A percentile compares a stretch with the other conserved stretches of the same genome.
These are phyloP conservation scores for Penicillium cataractarum DNA, from an alignment of 495 filamentous ascomycete species.

Conservation along the genomic window DNA sequence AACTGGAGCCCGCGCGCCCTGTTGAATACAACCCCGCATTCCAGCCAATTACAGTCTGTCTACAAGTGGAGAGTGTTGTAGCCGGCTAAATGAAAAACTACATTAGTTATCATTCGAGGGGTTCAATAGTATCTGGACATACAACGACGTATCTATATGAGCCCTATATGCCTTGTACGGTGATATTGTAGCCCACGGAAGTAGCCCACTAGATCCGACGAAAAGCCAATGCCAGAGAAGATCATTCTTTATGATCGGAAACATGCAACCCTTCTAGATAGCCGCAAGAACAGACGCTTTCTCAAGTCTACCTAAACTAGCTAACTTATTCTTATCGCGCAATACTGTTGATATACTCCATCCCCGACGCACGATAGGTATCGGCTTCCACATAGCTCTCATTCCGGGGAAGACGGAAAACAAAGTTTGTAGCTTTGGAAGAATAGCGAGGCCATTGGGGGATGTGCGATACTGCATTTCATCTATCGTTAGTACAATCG, in stretches of 20 bases:
- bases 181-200: too few species aligned
- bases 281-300: background rate
- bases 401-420: slow-evolving; percentile 37
- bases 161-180: too few species aligned
- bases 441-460: slow-evolving; percentile 36
- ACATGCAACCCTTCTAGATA: background rate
- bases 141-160: too few species aligned
- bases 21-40: background rate
- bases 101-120: too few species aligned
- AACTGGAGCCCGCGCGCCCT: background rate
- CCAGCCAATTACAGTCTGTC: background rate
- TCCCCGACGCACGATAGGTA: slow-evolving; percentile 34
- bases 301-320: background rate
- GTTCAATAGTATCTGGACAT: too few species aligned
- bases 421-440: slow-evolving; percentile 31
- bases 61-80: background rate
- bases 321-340: slow-evolving; percentile 18
- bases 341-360: slow-evolving; percentile 39
- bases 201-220: too few species aligned
- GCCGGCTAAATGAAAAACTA: too few species aligned
- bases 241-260: background rate
- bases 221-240: background rate
- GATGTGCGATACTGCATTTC: slow-evolving; percentile 26
- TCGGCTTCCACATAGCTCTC: slow-evolving; percentile 40
- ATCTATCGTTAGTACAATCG: background rate